Conservation (phyloP, 2,329 filamentous ascomycete species). For the Clarireedia homoeocarpa region DNA sequence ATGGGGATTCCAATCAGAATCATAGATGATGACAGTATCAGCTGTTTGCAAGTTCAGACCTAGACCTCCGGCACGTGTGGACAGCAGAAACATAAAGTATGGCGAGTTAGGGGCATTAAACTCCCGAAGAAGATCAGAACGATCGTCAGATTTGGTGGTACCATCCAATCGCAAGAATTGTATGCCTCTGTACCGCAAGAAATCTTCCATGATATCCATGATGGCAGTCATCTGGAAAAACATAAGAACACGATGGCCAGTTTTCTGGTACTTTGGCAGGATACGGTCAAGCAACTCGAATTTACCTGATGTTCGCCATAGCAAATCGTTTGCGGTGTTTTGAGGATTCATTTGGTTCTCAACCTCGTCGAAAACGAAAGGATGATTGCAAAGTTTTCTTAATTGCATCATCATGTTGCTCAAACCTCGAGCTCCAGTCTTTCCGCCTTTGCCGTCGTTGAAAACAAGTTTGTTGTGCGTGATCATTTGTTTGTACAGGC, state of each 20-base stretch:
- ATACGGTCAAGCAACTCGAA: slow-evolving; percentile 92
- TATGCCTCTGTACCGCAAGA: slow-evolving; percentile 74
- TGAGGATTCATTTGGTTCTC: slow-evolving; percentile 96
- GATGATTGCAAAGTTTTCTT: slow-evolving; percentile 97
- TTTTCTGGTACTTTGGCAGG: slow-evolving; percentile 84
- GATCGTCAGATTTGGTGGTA: slow-evolving; percentile 95
- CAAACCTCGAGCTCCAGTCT: slow-evolving; percentile 85
- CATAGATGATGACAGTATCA: slow-evolving; percentile 98
- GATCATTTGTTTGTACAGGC: slow-evolving; percentile 95
- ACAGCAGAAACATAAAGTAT: slow-evolving; percentile 98
- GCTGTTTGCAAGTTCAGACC: slow-evolving; percentile 96
- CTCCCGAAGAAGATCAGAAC: slow-evolving; percentile 76
- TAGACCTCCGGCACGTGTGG: slow-evolving; percentile 93
- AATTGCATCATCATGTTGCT: slow-evolving; percentile 99
- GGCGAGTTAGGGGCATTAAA: slow-evolving; percentile 89
- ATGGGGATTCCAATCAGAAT: slow-evolving; percentile 99
- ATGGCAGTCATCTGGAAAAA: slow-evolving; percentile 99
- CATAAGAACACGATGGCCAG: slow-evolving; percentile 93
- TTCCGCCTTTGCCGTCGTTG: slow-evolving; percentile 90
- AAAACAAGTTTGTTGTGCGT: slow-evolving; percentile 92
- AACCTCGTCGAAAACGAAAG: slow-evolving; percentile 96
- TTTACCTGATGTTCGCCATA: slow-evolving; percentile 95
- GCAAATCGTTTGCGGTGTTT: slow-evolving; percentile 79
- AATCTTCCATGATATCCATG: slow-evolving; percentile 99
- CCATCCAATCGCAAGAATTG: slow-evolving; percentile 90